Evolutionary conservation across 306 rosid genomes (phyloP).

Genomic region (Rosa rugosa): DNA sequence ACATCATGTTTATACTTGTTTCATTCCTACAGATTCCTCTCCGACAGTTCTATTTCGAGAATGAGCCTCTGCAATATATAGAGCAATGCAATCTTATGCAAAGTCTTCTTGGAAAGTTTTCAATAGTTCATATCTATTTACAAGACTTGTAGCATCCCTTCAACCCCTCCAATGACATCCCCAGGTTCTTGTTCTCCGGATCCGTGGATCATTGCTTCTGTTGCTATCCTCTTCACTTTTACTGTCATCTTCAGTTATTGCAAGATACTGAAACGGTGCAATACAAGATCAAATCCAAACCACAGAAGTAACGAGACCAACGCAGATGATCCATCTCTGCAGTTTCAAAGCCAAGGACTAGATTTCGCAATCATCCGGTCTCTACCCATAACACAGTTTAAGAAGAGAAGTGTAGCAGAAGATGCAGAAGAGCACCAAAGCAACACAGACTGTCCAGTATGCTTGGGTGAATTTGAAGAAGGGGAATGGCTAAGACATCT

Average conservation of each 20-base stretch:
- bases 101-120: slow-evolving; percentile 12
- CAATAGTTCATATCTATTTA: background rate
- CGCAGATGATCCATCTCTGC: slow-evolving; percentile 28
- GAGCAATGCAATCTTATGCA: background rate
- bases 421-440: slow-evolving; percentile 14
- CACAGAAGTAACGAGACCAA: slow-evolving; percentile 22
- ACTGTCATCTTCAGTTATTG: slow-evolving; percentile 23
- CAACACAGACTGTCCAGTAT: slow-evolving; percentile 46
- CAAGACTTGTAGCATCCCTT: slow-evolving; percentile 19
- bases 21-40: background rate
- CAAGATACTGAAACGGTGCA: slow-evolving; percentile 6
- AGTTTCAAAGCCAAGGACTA: slow-evolving; percentile 40
- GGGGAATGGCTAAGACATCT: slow-evolving; percentile 48
- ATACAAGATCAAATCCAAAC: slow-evolving; percentile 13
- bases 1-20: background rate
- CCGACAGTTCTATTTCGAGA: background rate
- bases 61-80: background rate
- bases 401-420: slow-evolving; percentile 35
- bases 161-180: background rate
- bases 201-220: background rate
- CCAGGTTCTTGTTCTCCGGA: background rate
- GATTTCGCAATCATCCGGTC: slow-evolving; percentile 20
- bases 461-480: slow-evolving; percentile 61
- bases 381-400: slow-evolving; percentile 41
- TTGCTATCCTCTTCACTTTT: slow-evolving; percentile 10